Percentiles rank a stretch among this genome's conserved stretches.
Conservation (phyloP, 139 green algal genomes). For the Tetradesmus obliquus region DNA sequence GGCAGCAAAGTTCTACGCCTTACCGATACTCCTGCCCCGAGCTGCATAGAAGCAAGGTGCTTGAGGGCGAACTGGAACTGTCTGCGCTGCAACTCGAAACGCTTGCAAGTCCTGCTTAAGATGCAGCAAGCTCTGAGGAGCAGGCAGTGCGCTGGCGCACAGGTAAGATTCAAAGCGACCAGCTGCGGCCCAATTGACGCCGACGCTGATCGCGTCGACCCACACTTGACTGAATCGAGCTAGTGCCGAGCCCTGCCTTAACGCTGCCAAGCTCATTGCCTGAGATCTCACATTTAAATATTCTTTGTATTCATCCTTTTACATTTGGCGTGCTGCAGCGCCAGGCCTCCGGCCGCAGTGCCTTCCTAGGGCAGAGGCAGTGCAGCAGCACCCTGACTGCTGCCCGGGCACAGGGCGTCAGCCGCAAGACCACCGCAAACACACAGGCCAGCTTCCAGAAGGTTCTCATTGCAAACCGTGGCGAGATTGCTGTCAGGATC, state of each 20-base stretch:
- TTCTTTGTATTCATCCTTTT: background rate
- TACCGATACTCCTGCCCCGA: background rate
- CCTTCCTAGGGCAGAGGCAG: conserved; percentile 18
- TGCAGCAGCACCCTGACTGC: conserved; percentile 34
- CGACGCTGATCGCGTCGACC: background rate
- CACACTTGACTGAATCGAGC: background rate
- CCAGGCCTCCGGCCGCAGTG: conserved; percentile 16
- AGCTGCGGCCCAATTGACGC: background rate
- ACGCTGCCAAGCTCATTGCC: background rate
- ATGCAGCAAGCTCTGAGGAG: conserved; percentile 39
- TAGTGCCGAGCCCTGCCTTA: background rate
- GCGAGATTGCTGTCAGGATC: conserved; percentile 94
- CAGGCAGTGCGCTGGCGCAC: background rate
- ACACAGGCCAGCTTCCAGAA: conserved; percentile 57
- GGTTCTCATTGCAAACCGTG: conserved; percentile 93
- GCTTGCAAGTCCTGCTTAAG: conserved; percentile 7
- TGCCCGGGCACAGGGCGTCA: conserved; percentile 25
- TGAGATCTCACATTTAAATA: background rate
- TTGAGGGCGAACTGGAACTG: background rate
- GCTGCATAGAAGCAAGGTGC: background rate
- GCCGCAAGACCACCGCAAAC: background rate
- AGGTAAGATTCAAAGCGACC: background rate
- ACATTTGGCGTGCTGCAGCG: background rate
- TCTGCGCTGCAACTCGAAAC: conserved; percentile 3
- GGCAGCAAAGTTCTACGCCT: background rate